Evolutionary conservation across 2,329 filamentous ascomycete species (phyloP), one percentile per base, ranked within the genome.

Genomic region (Ceratocystis colombiana): DNA sequence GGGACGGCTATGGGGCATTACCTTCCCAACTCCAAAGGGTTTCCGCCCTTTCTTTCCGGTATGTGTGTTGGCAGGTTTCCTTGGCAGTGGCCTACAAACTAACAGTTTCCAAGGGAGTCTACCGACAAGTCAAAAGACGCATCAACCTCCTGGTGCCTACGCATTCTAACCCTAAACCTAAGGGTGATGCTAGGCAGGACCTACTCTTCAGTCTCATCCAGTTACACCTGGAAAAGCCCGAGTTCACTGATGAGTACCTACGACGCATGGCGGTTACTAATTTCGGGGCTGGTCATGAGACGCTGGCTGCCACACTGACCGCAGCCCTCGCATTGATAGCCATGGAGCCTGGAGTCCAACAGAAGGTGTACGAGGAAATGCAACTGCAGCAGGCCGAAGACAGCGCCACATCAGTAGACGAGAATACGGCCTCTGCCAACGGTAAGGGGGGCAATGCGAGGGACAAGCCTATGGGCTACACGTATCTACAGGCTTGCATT

Each of bases 271-370:
- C 79, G 1, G 74, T 81, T 1, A 82, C 80, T 1, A 83, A 83
- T 68, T 82, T 83, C 69, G 80, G 80, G 10, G 80, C 80, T 1
- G 80, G 80, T 0, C 80, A 83, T 67, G 80, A 83, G 70, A 83
- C 80, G 0, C 76, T 82, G 74, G 79, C 79, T 10, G 80, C 80
- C 0, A 80, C 80, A 0, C 70, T 83, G 5, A 82, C 80, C 0
- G 77, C 80, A 2, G 73, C 76, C 25, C 70, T 84, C 61, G 73
- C 78, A 61, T 77, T 80, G 75, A 73, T 83, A 28, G 79, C 75
- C 0, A 75, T 76, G 0, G 74, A 79, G 37, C 48, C 70, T 0
- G 69, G 71, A 0, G 72, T 76, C 0, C 76, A 78, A 53, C 28
- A 66, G 0, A 72, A 69, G 1, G 73, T 79, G 0, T 67, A 69